These are phyloP conservation scores for Cyberlindnera nakhonratchasimensis DNA, from an alignment of 805 yeast species.

Conservation along the genomic window DNA sequence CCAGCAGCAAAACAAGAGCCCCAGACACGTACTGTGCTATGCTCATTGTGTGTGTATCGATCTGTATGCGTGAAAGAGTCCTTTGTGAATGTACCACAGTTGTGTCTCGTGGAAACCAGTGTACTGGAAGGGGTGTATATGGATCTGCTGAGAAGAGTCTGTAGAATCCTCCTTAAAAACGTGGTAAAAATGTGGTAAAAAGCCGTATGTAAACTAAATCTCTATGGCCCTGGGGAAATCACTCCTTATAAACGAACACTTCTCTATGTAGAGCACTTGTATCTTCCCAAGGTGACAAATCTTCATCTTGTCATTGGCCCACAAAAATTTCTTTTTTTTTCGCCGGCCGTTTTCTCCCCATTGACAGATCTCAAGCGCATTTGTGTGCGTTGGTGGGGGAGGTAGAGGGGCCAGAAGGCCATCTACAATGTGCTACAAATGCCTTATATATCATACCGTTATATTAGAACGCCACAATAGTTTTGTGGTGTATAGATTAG, in stretches of 20 bases:
- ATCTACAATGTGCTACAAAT: background rate
- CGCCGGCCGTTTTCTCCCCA: background rate
- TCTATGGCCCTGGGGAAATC: too few species aligned
- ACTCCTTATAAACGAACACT: background rate
- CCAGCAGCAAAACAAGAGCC: slow-evolving; percentile 7
- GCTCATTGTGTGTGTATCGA: slow-evolving; percentile 2
- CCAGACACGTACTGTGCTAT: slow-evolving; percentile 5
- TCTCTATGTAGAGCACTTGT: background rate
- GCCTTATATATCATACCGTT: background rate
- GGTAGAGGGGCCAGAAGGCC: too few species aligned
- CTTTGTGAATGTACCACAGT: background rate
- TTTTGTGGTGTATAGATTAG: slow-evolving; percentile 22
- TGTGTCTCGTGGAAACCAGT: too few species aligned
- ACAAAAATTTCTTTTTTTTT: slow-evolving; percentile 2
- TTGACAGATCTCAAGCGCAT: background rate
- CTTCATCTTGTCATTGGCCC: slow-evolving; percentile 6
- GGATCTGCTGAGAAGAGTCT: too few species aligned
- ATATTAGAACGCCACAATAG: too few species aligned
- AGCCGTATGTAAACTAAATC: too few species aligned
- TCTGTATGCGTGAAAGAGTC: background rate
- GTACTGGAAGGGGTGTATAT: too few species aligned
- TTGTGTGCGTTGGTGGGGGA: background rate
- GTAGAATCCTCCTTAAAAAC: too few species aligned
- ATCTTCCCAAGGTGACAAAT: slow-evolving; percentile 4
- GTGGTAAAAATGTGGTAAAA: too few species aligned